Percentiles rank a stretch among this genome's conserved stretches.
phyloP scores from a whole-genome alignment of 1,284 basidiomycete genomes.

The Cutaneotrichosporon arboriforme region DNA sequence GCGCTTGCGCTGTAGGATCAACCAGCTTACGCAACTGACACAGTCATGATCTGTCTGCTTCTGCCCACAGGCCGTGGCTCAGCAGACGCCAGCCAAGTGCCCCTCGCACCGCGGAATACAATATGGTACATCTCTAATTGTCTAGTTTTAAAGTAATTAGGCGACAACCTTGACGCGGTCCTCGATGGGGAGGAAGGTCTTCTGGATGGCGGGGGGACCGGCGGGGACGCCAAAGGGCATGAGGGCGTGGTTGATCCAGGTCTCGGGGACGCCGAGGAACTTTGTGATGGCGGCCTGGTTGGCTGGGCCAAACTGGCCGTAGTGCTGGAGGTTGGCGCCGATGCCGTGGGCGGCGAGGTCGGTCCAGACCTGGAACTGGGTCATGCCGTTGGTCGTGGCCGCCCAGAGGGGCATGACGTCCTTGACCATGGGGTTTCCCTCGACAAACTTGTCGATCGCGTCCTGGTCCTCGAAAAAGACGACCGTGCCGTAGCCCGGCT shows the following conservation, averaged over 20 bases:
- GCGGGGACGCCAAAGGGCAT: slow-evolving; percentile 44
- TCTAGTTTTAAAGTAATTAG: neutral
- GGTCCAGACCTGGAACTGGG: slow-evolving; percentile 46
- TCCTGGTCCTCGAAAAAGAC: slow-evolving; percentile 51
- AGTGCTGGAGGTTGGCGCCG: slow-evolving; percentile 45
- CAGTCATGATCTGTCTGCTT: too few species aligned
- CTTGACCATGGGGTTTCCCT: slow-evolving; percentile 42
- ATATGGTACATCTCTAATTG: neutral
- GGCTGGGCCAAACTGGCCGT: slow-evolving; percentile 17
- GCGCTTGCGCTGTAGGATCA: too few species aligned
- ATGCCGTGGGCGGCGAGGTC: slow-evolving; percentile 44
- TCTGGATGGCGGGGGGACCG: slow-evolving; percentile 15
- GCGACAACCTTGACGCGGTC: slow-evolving; percentile 11
- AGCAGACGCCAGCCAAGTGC: too few species aligned
- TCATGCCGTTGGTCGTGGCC: slow-evolving; percentile 27
- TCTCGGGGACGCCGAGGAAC: slow-evolving; percentile 34
- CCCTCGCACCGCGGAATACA: too few species aligned
- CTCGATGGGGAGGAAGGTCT: slow-evolving; percentile 27
- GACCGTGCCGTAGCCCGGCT: slow-evolving; percentile 50
- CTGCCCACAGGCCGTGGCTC: too few species aligned
- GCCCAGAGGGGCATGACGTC: slow-evolving; percentile 8
- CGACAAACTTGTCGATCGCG: slow-evolving; percentile 45
- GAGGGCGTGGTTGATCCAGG: slow-evolving; percentile 42
- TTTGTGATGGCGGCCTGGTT: slow-evolving; percentile 29
- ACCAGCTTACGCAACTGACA: too few species aligned